Evolutionary conservation across 108 stramenopile genomes (phyloP).

Genomic region (Pseudonitzschia multistriata): DNA sequence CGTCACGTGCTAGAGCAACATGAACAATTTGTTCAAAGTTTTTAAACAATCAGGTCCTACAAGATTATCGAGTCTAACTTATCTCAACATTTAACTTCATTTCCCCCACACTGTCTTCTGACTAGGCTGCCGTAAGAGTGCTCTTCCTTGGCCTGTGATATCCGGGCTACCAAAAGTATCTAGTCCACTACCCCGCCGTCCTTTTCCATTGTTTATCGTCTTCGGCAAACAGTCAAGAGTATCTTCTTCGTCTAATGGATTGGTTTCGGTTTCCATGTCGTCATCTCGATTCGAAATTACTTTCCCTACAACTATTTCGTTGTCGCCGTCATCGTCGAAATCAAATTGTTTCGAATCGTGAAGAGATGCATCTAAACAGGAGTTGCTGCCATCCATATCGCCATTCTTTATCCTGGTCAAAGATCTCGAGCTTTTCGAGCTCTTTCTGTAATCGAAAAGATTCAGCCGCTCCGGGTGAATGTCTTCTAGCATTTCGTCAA

Average conservation of each 20-base stretch:
- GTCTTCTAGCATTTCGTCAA: constrained; percentile 17
- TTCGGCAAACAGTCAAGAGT: background rate
- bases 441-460: background rate
- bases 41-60: too few species aligned
- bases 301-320: background rate
- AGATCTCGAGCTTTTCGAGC: background rate
- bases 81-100: background rate
- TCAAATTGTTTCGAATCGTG: background rate
- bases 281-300: background rate
- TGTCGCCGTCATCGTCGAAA: background rate
- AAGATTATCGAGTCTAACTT: too few species aligned
- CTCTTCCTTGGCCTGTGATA: background rate
- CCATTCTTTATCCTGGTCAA: constrained; percentile 10
- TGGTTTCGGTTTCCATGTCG: background rate
- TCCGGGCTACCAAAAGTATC: background rate
- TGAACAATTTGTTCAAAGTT: too few species aligned
- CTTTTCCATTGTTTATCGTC: background rate
- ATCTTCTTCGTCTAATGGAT: background rate
- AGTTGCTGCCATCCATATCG: background rate
- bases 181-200: background rate
- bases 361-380: background rate
- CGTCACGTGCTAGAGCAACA: too few species aligned
- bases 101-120: constrained; percentile 16
- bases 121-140: constrained; percentile 10
- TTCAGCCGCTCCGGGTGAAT: constrained; percentile 6